phyloP scores from a whole-genome alignment of 176 grass and related monocot species.

The Echinochloa phyllopogon region DNA sequence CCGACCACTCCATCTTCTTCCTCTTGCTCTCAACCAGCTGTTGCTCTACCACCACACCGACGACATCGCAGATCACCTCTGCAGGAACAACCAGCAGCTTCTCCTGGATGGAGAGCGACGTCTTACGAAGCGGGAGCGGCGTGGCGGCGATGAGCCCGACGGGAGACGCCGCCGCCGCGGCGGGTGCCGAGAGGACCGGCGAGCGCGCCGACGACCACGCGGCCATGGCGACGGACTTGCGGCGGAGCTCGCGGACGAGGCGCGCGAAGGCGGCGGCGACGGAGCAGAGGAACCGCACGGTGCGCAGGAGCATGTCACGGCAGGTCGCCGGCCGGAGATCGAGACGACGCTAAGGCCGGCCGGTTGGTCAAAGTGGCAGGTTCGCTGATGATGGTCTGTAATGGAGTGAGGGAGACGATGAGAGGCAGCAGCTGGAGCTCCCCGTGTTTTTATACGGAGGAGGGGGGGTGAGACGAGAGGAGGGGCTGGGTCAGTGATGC shows the following conservation, averaged over 20 bases:
- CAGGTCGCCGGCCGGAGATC: neutral
- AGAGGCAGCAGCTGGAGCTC: conserved; percentile 8
- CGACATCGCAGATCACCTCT: neutral
- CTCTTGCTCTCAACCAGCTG: neutral
- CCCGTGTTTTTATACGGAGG: conserved; percentile 34
- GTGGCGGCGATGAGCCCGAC: neutral
- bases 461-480: neutral
- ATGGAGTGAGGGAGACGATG: neutral
- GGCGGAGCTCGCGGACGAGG: conserved; percentile 16
- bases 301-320: conserved; percentile 23
- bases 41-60: neutral
- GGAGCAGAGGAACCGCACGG: conserved; percentile 39
- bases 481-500: neutral
- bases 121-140: conserved; percentile 31
- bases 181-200: neutral
- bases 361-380: neutral
- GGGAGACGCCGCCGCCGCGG: neutral
- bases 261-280: conserved; percentile 37
- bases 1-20: conserved; percentile 40
- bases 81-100: neutral
- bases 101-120: neutral
- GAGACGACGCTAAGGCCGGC: neutral
- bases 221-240: conserved; percentile 36
- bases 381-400: neutral
- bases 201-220: neutral